A percentile compares a stretch with the other conserved stretches of the same genome.
Evolutionary conservation across 108 stramenopile genomes (phyloP).

Genomic region (Parietichytrium sp.): DNA sequence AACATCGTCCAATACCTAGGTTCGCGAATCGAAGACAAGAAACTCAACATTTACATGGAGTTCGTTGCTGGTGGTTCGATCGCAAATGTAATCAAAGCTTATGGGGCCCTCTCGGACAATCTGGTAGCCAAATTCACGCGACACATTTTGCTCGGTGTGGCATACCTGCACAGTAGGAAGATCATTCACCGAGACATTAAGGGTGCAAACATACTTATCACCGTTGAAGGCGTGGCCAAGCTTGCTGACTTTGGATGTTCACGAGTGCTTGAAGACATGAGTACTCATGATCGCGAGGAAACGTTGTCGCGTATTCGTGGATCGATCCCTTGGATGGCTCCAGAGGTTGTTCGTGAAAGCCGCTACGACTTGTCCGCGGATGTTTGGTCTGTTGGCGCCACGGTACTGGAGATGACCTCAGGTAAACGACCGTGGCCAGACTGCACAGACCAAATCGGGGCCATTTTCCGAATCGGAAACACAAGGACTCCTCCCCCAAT

Average conservation of each 20-base stretch:
- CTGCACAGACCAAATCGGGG: slow-evolving; percentile 4
- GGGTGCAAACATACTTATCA: slow-evolving; percentile 68
- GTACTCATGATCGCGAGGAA: slow-evolving; percentile 46
- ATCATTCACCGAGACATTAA: slow-evolving; percentile 67
- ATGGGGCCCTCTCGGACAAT: slow-evolving; percentile 51
- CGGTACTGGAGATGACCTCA: slow-evolving; percentile 46
- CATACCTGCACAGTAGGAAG: slow-evolving; percentile 57
- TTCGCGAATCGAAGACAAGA: slow-evolving; percentile 25
- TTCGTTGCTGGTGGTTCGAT: slow-evolving; percentile 61
- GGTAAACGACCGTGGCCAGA: slow-evolving; percentile 40
- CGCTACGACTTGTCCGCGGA: slow-evolving; percentile 36
- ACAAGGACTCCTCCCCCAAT: background rate
- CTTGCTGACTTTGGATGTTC: slow-evolving; percentile 45
- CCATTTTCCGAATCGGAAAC: slow-evolving; percentile 33
- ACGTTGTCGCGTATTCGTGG: slow-evolving; percentile 50
- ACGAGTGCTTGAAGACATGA: background rate
- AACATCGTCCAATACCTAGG: slow-evolving; percentile 64
- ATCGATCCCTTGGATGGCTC: slow-evolving; percentile 68
- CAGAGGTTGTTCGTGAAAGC: slow-evolving; percentile 60
- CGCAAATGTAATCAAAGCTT: slow-evolving; percentile 53
- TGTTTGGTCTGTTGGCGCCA: slow-evolving; percentile 51
- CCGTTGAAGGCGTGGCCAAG: slow-evolving; percentile 43
- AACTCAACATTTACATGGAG: slow-evolving; percentile 60
- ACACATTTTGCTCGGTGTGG: slow-evolving; percentile 56
- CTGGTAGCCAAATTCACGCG: slow-evolving; percentile 44